phyloP scores from a whole-genome alignment of 1,284 basidiomycete genomes.

The Boletellus dicymbophilus region DNA sequence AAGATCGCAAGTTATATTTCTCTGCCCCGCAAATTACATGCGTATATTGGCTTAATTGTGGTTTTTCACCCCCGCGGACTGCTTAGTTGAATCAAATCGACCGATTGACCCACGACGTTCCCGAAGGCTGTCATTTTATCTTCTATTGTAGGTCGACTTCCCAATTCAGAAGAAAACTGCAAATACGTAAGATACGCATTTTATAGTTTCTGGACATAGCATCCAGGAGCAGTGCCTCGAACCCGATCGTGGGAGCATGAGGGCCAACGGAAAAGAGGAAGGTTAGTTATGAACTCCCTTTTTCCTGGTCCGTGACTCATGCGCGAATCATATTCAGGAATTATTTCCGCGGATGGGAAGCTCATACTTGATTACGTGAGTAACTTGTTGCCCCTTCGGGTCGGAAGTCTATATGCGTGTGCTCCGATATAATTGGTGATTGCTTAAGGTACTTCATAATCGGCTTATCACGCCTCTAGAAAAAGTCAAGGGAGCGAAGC shows the following conservation, averaged over 20 bases:
- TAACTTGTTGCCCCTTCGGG: too few relatives aligned
- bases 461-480: too few relatives aligned
- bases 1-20: neutral
- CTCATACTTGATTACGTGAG: neutral
- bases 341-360: neutral
- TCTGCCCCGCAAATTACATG: too few relatives aligned
- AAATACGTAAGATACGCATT: neutral
- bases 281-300: neutral
- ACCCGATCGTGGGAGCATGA: neutral
- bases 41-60: too few relatives aligned
- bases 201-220: neutral
- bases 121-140: neutral
- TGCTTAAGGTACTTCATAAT: too few relatives aligned
- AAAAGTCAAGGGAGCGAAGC: too few relatives aligned
- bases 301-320: too few relatives aligned
- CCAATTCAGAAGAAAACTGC: too few relatives aligned
- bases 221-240: neutral
- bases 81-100: neutral
- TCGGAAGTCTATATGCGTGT: too few relatives aligned
- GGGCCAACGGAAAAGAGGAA: neutral
- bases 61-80: too few relatives aligned
- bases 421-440: too few relatives aligned
- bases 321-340: neutral
- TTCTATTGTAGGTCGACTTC: conserved; percentile 1
- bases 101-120: neutral